A percentile compares a stretch with the other conserved stretches of the same genome.
phyloP scores from a whole-genome alignment of 2,329 filamentous ascomycete species.

The Monilinia fructicola region DNA sequence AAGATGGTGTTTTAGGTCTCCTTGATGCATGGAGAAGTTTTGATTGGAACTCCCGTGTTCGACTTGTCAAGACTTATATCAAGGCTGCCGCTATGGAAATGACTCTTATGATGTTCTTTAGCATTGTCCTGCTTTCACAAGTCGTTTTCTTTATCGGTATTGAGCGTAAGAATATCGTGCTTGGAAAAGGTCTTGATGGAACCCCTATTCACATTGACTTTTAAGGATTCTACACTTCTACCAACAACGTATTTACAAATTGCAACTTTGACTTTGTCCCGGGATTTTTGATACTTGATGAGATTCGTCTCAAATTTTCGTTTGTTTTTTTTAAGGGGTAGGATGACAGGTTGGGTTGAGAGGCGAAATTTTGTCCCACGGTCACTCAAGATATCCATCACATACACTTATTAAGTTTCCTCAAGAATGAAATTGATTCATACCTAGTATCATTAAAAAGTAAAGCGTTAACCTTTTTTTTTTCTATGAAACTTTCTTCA shows the following conservation, averaged over 20 bases:
- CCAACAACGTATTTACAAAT: neutral
- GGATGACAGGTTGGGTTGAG: neutral
- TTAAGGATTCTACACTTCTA: neutral
- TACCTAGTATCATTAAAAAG: neutral
- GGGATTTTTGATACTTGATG: neutral
- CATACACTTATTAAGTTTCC: neutral
- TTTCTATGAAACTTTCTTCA: neutral
- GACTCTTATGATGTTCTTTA: constrained; percentile 49
- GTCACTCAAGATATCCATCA: neutral
- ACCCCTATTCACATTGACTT: neutral
- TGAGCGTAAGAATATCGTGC: constrained; percentile 27
- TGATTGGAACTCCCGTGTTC: constrained; percentile 66
- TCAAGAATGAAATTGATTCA: constrained; percentile 2
- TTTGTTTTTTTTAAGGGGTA: neutral
- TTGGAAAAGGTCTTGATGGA: neutral
- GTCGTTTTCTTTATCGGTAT: constrained; percentile 49
- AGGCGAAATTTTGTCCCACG: neutral
- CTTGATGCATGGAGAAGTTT: constrained; percentile 79
- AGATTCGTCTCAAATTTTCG: neutral
- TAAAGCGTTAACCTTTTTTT: neutral
- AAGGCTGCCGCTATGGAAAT: constrained; percentile 65
- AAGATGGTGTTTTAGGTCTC: constrained; percentile 68
- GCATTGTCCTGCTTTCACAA: constrained; percentile 53
- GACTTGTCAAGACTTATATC: constrained; percentile 71
- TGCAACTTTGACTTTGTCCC: neutral